These are phyloP conservation scores for Calonectria pseudoreteaudii DNA, from an alignment of 2,329 filamentous ascomycete species.

Conservation along the genomic window DNA sequence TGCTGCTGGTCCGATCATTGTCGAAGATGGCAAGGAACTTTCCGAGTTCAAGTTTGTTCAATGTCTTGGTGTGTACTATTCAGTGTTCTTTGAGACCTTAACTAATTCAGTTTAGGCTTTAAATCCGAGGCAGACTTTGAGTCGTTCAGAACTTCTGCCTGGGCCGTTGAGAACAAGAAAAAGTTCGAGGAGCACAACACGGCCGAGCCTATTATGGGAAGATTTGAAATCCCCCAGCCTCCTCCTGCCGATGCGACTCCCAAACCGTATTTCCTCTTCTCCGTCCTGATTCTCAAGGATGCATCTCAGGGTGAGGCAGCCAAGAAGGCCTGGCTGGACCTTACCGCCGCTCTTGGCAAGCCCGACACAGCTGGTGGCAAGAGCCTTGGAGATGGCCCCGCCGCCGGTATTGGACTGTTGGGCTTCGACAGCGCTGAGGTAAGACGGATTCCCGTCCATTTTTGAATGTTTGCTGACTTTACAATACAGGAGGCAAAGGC, in stretches of 20 bases:
- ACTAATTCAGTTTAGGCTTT: constrained; percentile 7
- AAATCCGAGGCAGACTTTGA: constrained; percentile 8
- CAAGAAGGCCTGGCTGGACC: constrained; percentile 17
- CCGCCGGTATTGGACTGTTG: constrained; percentile 11
- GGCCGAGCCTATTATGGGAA: not conserved
- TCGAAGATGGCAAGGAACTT: constrained; percentile 9
- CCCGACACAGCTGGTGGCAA: constrained; percentile 9
- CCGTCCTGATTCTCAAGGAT: constrained; percentile 9
- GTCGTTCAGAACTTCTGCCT: constrained; percentile 5
- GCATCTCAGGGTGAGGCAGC: not conserved
- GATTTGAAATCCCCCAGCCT: constrained; percentile 14
- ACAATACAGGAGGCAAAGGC: constrained; percentile 7
- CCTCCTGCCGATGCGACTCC: not conserved
- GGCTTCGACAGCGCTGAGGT: constrained; percentile 26
- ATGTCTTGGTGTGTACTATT: not conserved
- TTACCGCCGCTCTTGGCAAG: constrained; percentile 12
- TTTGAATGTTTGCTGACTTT: not conserved
- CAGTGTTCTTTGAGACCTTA: not conserved
- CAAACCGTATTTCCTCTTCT: constrained; percentile 17
- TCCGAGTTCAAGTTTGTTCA: constrained; percentile 27
- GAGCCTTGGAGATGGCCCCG: constrained; percentile 11
- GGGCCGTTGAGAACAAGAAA: constrained; percentile 8
- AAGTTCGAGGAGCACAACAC: not conserved
- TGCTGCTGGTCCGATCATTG: constrained; percentile 12
- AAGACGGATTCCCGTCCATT: not conserved